These are phyloP conservation scores for Bromus sterilis DNA, from an alignment of 176 grass and related monocot species.

Conservation along the genomic window DNA sequence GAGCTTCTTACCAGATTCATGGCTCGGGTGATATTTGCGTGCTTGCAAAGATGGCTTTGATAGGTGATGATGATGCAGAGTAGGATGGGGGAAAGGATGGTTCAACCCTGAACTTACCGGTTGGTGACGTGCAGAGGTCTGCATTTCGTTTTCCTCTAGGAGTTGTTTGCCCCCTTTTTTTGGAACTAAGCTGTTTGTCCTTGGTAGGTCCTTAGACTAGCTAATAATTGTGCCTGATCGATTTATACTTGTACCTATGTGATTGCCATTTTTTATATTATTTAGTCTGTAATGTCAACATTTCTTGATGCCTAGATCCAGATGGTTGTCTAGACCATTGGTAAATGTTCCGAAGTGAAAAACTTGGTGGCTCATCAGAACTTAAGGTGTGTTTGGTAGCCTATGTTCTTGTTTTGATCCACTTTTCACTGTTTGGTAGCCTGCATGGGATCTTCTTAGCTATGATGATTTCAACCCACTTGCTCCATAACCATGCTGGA, in stretches of 20 bases:
- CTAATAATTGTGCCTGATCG: neutral
- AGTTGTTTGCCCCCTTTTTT: neutral
- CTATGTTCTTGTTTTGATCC: too few relatives aligned
- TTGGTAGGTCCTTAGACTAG: neutral
- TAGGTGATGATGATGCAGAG: neutral
- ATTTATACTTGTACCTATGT: neutral
- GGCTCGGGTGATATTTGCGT: neutral
- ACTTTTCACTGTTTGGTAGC: too few relatives aligned
- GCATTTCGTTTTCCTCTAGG: neutral
- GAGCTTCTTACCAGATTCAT: neutral
- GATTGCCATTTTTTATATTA: neutral
- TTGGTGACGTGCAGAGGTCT: constrained; percentile 1
- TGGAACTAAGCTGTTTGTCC: neutral
- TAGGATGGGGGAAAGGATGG: neutral
- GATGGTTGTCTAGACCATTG: constrained; percentile 10
- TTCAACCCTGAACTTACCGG: neutral
- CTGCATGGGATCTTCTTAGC: too few relatives aligned
- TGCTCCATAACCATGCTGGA: too few relatives aligned
- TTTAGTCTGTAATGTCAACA: neutral
- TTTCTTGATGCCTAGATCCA: neutral
- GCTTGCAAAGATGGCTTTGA: constrained; percentile 4
- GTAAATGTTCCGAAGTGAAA: too few relatives aligned
- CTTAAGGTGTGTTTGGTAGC: too few relatives aligned
- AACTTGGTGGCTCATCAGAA: too few relatives aligned
- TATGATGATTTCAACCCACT: too few relatives aligned